Conservation (phyloP, 2,329 filamentous ascomycete genomes). For the Cercospora berteroae region DNA sequence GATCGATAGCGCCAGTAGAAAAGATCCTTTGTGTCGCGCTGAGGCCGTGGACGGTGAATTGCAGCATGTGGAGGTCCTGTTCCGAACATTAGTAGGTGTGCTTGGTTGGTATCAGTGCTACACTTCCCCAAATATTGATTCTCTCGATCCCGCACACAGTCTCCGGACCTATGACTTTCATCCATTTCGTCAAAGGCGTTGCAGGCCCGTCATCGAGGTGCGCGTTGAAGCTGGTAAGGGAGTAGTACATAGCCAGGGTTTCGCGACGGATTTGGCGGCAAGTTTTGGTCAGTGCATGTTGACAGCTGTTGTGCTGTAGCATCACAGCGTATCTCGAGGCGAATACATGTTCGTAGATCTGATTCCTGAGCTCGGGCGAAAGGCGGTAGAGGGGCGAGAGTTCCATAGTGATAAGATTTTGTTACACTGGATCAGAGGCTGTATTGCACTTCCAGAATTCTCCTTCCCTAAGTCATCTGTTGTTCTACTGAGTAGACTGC, state of each 20-base stretch:
- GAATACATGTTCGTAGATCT: slow-evolving; percentile 28
- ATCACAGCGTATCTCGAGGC: slow-evolving; percentile 25
- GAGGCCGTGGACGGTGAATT: slow-evolving; percentile 26
- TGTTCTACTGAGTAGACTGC: not conserved
- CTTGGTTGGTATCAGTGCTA: not conserved
- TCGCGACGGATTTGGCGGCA: slow-evolving; percentile 28
- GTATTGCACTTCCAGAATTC: not conserved
- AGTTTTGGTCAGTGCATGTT: slow-evolving; percentile 26
- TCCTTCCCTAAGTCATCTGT: not conserved
- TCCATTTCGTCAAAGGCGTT: slow-evolving; percentile 27
- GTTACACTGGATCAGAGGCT: not conserved
- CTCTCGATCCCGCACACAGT: slow-evolving; percentile 19
- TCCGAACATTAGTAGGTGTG: not conserved
- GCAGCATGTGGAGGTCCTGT: slow-evolving; percentile 30
- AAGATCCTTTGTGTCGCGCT: slow-evolving; percentile 15
- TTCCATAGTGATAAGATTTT: not conserved
- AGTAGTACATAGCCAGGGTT: slow-evolving; percentile 26
- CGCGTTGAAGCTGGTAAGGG: slow-evolving; percentile 28
- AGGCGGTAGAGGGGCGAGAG: not conserved
- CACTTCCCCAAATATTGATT: slow-evolving; percentile 28
- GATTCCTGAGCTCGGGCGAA: slow-evolving; percentile 25
- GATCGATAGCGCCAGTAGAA: not conserved
- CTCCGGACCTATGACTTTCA: slow-evolving; percentile 20
- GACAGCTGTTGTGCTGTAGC: slow-evolving; percentile 15
- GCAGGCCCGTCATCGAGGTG: slow-evolving; percentile 31